Percentiles rank a stretch among this genome's conserved stretches.
phyloP scores from a whole-genome alignment of 163 green algal genomes.

The Chloromonas sp. region DNA sequence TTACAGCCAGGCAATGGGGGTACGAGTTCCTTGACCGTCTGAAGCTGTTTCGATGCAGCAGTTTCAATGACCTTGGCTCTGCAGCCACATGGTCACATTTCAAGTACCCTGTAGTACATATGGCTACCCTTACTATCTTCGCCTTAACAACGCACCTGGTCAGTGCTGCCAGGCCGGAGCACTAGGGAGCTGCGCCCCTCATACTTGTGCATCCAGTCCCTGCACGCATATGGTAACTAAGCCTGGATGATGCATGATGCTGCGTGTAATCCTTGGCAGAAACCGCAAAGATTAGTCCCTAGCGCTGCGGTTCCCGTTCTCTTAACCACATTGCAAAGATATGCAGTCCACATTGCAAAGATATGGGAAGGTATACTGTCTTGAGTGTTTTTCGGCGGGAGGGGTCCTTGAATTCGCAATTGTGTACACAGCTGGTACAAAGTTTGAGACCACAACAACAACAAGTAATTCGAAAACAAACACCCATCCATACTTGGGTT shows the following conservation, averaged over 20 bases:
- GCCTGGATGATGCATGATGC: neutral
- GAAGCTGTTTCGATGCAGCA: neutral
- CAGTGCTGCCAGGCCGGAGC: constrained; percentile 56
- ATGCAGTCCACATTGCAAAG: too few species aligned
- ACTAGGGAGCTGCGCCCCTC: constrained; percentile 44
- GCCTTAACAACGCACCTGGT: constrained; percentile 35
- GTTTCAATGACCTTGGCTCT: constrained; percentile 61
- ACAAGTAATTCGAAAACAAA: too few species aligned
- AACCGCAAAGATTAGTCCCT: too few species aligned
- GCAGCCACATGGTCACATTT: constrained; percentile 16
- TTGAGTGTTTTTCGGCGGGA: too few species aligned
- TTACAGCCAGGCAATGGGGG: neutral
- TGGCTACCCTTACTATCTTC: neutral
- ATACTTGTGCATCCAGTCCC: constrained; percentile 87
- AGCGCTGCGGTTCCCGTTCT: too few species aligned
- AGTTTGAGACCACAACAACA: too few species aligned
- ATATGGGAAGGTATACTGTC: too few species aligned
- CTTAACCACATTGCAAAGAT: too few species aligned
- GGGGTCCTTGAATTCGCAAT: too few species aligned
- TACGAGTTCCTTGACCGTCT: neutral
- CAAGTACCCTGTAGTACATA: neutral
- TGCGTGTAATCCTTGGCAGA: neutral
- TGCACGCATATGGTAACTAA: constrained; percentile 15
- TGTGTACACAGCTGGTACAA: too few species aligned
- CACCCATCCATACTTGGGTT: too few species aligned